Evolutionary conservation across 2,329 filamentous ascomycete species (phyloP).

Genomic region (Pseudohalonectria lignicola): DNA sequence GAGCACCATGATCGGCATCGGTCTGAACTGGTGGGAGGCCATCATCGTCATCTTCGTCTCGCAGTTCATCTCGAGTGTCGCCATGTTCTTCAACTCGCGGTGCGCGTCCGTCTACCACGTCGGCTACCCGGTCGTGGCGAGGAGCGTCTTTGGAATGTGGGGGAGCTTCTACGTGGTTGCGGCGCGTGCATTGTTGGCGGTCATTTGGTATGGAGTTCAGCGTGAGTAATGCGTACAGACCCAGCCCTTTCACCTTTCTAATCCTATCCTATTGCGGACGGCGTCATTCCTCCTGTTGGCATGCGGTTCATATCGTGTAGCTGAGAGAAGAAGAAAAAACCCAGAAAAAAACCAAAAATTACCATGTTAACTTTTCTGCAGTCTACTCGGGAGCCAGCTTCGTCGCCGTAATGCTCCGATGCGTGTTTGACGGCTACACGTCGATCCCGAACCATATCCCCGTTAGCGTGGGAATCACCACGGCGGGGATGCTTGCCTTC

Average conservation of each 20-base stretch:
- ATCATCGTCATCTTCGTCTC: slow-evolving; percentile 31
- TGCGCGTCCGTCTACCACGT: slow-evolving; percentile 28
- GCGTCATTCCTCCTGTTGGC: too few species aligned
- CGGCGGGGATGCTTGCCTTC: slow-evolving; percentile 21
- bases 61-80: slow-evolving; percentile 26
- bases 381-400: slow-evolving; percentile 10
- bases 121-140: slow-evolving; percentile 26
- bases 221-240: too few species aligned
- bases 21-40: slow-evolving; percentile 31
- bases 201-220: slow-evolving; percentile 14
- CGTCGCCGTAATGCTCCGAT: slow-evolving; percentile 11
- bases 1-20: slow-evolving; percentile 22
- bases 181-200: slow-evolving; percentile 18
- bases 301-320: too few species aligned
- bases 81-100: slow-evolving; percentile 31
- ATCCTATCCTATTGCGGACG: too few species aligned
- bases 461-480: slow-evolving; percentile 18
- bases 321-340: too few species aligned
- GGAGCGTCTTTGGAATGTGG: slow-evolving; percentile 27
- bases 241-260: slow-evolving; percentile 1
- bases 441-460: slow-evolving; percentile 24
- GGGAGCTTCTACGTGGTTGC: slow-evolving; percentile 28
- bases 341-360: too few species aligned
- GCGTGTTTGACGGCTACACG: slow-evolving; percentile 20
- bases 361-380: slow-evolving; percentile 5